phyloP scores from a whole-genome alignment of 192 early-diverging fungal genomes.

The Rhizophagus clarus region DNA sequence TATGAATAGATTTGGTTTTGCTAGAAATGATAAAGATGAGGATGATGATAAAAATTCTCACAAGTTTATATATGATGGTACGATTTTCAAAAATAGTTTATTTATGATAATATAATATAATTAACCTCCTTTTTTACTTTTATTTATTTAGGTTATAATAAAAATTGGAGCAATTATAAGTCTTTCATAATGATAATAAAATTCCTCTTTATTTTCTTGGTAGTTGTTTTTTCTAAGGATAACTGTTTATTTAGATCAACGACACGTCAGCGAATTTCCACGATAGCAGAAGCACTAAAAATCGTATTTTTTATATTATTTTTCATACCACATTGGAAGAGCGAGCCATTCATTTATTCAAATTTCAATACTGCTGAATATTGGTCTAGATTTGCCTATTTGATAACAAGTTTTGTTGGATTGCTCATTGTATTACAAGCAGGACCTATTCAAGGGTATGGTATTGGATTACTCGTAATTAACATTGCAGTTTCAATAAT shows the following conservation, averaged over 20 bases:
- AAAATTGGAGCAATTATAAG: constrained; percentile 52
- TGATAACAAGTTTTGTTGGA: constrained; percentile 52
- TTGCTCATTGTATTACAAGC: constrained; percentile 54
- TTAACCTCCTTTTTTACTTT: neutral
- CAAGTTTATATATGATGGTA: constrained; percentile 62
- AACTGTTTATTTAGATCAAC: constrained; percentile 58
- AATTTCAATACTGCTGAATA: constrained; percentile 58
- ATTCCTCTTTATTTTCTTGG: constrained; percentile 48
- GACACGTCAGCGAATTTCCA: constrained; percentile 51
- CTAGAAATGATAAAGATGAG: constrained; percentile 45
- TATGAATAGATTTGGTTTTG: constrained; percentile 45
- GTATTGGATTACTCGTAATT: constrained; percentile 48
- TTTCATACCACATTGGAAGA: constrained; percentile 57
- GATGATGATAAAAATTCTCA: constrained; percentile 55
- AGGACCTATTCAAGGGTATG: constrained; percentile 46
- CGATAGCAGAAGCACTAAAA: constrained; percentile 49
- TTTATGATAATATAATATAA: constrained; percentile 1
- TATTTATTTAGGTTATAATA: constrained; percentile 37
- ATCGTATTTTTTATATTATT: constrained; percentile 51
- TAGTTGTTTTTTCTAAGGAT: constrained; percentile 58
- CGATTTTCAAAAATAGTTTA: constrained; percentile 25
- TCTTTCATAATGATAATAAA: constrained; percentile 62
- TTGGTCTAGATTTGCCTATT: constrained; percentile 44
- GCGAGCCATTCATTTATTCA: constrained; percentile 60
- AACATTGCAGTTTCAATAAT: constrained; percentile 41